Evolutionary conservation across 2,329 filamentous ascomycete genomes (phyloP).

Genomic region (Nectriaceae sp.): DNA sequence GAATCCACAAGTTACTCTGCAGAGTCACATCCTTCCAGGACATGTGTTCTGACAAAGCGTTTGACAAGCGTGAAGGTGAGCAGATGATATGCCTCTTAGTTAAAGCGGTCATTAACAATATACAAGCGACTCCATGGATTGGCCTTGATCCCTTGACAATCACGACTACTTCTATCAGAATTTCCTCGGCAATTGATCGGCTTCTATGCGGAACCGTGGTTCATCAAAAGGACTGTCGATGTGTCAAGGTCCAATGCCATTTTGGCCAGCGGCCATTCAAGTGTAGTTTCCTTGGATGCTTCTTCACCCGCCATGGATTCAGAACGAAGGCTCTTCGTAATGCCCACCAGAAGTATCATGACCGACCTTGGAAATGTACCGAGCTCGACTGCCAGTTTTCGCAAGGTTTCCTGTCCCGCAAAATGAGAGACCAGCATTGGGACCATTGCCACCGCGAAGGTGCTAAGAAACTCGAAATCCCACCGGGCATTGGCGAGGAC

Average conservation of each 20-base stretch:
- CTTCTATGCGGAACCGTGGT: not conserved
- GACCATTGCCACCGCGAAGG: slow-evolving; percentile 7
- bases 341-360: slow-evolving; percentile 4
- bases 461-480: not conserved
- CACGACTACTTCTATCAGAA: no score
- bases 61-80: no score
- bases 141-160: no score
- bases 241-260: not conserved
- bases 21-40: no score
- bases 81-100: no score
- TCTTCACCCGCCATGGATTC: not conserved
- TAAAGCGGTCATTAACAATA: no score
- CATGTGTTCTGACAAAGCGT: no score
- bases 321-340: not conserved
- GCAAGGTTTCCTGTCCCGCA: slow-evolving; percentile 20
- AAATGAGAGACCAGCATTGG: slow-evolving; percentile 24
- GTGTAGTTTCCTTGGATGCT: slow-evolving; percentile 5
- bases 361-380: slow-evolving; percentile 25
- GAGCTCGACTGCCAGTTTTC: slow-evolving; percentile 21
- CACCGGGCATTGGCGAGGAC: no score
- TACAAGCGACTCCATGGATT: no score
- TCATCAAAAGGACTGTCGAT: not conserved
- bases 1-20: no score
- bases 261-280: slow-evolving; percentile 4
- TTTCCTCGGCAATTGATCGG: not conserved